These are phyloP conservation scores for Lactuca sativa DNA, from an alignment of 129 eudicot genomes.

Conservation along the genomic window DNA sequence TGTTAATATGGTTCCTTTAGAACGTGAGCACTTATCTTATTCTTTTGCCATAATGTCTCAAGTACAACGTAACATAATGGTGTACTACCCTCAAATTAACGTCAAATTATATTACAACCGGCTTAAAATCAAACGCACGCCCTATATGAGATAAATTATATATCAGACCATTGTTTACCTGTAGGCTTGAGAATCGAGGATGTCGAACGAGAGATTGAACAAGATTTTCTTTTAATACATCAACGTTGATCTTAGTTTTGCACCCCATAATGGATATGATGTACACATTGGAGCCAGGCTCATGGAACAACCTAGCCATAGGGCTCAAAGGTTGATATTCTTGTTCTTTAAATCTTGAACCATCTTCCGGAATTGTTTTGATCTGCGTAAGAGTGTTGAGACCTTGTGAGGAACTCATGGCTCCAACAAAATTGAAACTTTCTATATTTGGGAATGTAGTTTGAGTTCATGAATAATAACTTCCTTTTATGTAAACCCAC, in stretches of 20 bases:
- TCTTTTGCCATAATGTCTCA: no score
- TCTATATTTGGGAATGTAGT: conserved; percentile 2
- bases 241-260: conserved; percentile 36
- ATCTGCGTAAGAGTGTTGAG: conserved; percentile 22
- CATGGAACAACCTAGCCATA: conserved; percentile 48
- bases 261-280: conserved; percentile 41
- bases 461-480: conserved; percentile 12
- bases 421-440: background rate
- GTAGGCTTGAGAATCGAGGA: conserved; percentile 52
- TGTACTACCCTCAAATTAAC: background rate
- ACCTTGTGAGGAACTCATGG: conserved; percentile 26
- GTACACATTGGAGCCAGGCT: conserved; percentile 47
- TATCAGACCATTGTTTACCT: conserved; percentile 27
- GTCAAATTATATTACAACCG: background rate
- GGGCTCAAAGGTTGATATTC: conserved; percentile 40
- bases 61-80: no score
- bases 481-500: conserved; percentile 18
- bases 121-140: background rate
- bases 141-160: background rate
- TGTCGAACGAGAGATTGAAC: conserved; percentile 36
- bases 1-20: no score
- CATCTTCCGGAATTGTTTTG: conserved; percentile 33
- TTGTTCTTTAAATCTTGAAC: conserved; percentile 7
- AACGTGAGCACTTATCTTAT: no score
- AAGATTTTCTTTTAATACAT: conserved; percentile 37